Evolutionary conservation across 2,329 filamentous ascomycete genomes (phyloP), one percentile per base, ranked within the genome.

Genomic region (Xylaria sp.): DNA sequence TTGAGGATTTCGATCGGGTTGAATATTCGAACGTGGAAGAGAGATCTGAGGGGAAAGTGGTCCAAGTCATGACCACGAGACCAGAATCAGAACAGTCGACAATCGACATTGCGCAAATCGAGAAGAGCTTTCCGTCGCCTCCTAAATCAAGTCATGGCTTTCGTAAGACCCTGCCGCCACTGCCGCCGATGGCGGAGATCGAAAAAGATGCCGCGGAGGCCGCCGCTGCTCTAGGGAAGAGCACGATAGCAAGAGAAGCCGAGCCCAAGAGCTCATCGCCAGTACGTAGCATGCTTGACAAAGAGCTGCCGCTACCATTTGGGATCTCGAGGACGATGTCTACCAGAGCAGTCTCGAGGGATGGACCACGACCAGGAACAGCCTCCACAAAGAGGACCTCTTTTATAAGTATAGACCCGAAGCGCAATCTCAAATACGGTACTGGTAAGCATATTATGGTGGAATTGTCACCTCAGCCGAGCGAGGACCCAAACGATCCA

Each of bases 401-500:
- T 0, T 80, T 79, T 68, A 76, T 77, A 3, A 81, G 77, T 21
- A 71, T 76, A n/a, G 70, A 70, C 18, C 78, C 76, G 40, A 79
- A 75, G 55, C 78, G 80, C 59, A 76, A 78, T 16, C 81, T 85
- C 73, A 86, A 86, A 74, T 85, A 85, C 66, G 84, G 81, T 8
- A 80, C 73, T 27, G 84, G 84, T 0, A 84, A 80, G 63, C 73
- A 82, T 65, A 76, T 81, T 1, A 74, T 76, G 16, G 77, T 84
- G 5, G 85, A 87, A 75, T 77, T 87, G 54, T 82, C 85, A 10
- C 87, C 87, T 2, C 86, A 87, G 74, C 86, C 87, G 0, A 88
- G 85, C 62, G 84, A 87, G 64, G 84, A 87, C 63, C 79, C 81
- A 0, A 80, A 84, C 27, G 87, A 89, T 75, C 87, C 87, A 60